Conservation (phyloP, 768 basidiomycete genomes). For the Thelephora ganbajun region DNA sequence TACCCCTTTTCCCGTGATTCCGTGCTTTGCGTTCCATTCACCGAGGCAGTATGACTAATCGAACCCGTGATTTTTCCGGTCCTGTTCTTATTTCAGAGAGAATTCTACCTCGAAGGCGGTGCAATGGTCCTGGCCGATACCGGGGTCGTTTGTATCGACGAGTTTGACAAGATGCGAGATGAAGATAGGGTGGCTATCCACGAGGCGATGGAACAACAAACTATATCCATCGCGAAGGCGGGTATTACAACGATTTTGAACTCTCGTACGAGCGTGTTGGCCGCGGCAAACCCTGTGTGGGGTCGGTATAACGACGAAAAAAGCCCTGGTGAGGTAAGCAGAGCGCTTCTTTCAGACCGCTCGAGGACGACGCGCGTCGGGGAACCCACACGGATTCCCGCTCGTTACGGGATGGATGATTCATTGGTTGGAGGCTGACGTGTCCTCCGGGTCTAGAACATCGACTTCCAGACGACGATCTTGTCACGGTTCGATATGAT, state of each 20-base stretch:
- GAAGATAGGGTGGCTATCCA: conserved; percentile 98
- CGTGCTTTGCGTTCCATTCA: neutral
- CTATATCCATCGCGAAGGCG: conserved; percentile 97
- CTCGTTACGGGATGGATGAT: neutral
- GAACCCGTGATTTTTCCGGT: conserved; percentile 1
- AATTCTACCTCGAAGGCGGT: conserved; percentile 97
- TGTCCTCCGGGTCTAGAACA: conserved; percentile 39
- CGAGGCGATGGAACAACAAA: conserved; percentile 99
- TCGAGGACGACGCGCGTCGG: neutral
- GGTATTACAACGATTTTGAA: conserved; percentile 97
- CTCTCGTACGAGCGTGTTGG: conserved; percentile 88
- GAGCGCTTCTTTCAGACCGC: neutral
- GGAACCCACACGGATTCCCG: neutral
- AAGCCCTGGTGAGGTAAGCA: conserved; percentile 77
- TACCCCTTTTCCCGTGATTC: neutral
- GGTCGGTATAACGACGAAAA: conserved; percentile 95
- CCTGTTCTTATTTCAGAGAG: conserved; percentile 42
- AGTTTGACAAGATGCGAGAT: conserved; percentile 99
- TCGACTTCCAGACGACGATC: conserved; percentile 97
- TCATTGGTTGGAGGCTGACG: neutral
- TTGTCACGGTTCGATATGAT: conserved; percentile 99
- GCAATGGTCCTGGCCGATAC: conserved; percentile 99
- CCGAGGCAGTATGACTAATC: conserved; percentile 1
- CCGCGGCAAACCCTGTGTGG: conserved; percentile 96
- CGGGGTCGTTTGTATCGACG: conserved; percentile 97